Conservation (phyloP, 306 rosid species). For the Citrullus amarus region DNA sequence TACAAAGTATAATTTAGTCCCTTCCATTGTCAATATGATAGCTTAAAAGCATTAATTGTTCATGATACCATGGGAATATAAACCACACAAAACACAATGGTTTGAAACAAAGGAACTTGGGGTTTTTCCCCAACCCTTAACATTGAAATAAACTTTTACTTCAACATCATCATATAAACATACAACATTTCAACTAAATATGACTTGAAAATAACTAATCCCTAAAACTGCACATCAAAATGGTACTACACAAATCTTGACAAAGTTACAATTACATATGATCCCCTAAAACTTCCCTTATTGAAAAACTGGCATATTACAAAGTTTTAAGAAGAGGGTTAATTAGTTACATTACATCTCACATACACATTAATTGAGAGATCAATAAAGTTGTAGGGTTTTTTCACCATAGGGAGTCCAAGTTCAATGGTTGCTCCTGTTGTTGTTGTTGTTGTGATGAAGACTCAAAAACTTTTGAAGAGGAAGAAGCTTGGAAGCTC, state of each 20-base stretch:
- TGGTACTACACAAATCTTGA: not conserved
- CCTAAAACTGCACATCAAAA: not conserved
- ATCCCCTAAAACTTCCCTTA: not conserved
- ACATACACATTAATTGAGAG: not conserved
- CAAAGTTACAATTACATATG: not conserved
- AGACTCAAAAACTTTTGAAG: conserved; percentile 29
- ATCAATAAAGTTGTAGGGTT: not conserved
- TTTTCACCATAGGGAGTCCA: conserved; percentile 88
- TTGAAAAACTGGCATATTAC: not conserved
- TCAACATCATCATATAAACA: not conserved
- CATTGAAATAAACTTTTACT: not conserved
- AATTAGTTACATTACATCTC: not conserved
- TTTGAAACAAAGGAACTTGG: not conserved
- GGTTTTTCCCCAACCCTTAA: not conserved
- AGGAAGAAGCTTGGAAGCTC: conserved; percentile 41
- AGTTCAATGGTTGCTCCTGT: conserved; percentile 76
- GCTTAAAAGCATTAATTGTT: not conserved
- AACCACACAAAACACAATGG: not conserved
- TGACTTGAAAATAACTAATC: not conserved
- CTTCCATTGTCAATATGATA: not conserved
- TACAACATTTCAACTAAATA: not conserved
- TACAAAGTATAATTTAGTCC: not conserved
- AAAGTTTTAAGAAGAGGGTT: conserved; percentile 2
- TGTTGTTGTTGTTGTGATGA: conserved; percentile 20
- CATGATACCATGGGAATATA: not conserved